A percentile compares a stretch with the other conserved stretches of the same genome.
Conservation (phyloP, 768 basidiomycete genomes). For the Serendipita indica region DNA sequence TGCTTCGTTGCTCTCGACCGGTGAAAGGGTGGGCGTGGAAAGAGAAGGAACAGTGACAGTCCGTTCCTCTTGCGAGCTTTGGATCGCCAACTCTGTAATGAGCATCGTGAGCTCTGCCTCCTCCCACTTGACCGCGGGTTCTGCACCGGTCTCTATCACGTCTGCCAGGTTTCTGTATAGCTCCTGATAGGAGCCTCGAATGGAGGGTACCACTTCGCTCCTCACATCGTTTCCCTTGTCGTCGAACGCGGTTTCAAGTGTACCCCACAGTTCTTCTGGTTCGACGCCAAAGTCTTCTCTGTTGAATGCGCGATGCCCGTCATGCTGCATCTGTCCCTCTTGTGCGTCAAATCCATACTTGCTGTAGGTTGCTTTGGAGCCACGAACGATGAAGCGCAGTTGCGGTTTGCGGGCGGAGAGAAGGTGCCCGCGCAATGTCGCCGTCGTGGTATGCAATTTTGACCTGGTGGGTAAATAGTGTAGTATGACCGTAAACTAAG, state of each 20-base stretch:
- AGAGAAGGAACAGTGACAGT: conserved; percentile 27
- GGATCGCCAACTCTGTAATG: conserved; percentile 59
- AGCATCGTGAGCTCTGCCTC: conserved; percentile 58
- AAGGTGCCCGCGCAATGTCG: conserved; percentile 50
- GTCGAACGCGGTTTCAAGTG: conserved; percentile 35
- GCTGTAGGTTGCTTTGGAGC: conserved; percentile 51
- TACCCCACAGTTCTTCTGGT: conserved; percentile 47
- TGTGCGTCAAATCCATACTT: conserved; percentile 71
- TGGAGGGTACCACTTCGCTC: not conserved
- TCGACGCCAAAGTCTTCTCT: conserved; percentile 40
- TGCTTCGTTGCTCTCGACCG: no score
- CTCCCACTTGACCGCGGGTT: conserved; percentile 53
- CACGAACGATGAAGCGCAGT: conserved; percentile 56
- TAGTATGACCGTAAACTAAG: conserved; percentile 42
- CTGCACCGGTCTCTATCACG: conserved; percentile 39
- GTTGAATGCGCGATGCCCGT: conserved; percentile 11
- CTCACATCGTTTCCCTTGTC: not conserved
- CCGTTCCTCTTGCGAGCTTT: conserved; percentile 47
- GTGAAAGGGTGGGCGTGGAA: no score
- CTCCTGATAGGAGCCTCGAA: conserved; percentile 40
- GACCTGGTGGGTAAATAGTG: conserved; percentile 26
- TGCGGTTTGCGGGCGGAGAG: conserved; percentile 54
- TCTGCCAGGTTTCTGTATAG: conserved; percentile 53
- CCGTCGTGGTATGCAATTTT: conserved; percentile 36
- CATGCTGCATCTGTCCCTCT: conserved; percentile 55